Conservation (phyloP, 352 stramenopile species). For the Thraustochytrium striatum region DNA sequence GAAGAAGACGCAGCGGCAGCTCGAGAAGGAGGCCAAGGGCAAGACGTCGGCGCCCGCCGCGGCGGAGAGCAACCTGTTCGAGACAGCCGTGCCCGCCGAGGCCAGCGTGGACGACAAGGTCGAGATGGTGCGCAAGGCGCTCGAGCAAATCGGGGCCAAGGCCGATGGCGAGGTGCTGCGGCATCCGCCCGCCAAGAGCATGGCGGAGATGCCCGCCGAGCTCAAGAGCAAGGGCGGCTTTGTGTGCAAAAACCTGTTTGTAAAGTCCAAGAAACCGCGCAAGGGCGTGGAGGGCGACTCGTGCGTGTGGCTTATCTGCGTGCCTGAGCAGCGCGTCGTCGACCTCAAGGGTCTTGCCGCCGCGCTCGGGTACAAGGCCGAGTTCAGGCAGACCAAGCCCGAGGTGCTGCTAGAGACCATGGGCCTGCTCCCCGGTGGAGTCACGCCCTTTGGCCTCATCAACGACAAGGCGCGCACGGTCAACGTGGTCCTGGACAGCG, state of each 20-base stretch:
- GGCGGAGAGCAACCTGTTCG: not conserved
- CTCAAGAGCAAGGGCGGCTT: constrained; percentile 10
- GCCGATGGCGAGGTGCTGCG: not conserved
- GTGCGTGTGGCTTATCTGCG: constrained; percentile 38
- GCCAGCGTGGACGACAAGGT: not conserved
- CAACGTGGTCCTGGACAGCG: constrained; percentile 45
- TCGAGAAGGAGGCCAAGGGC: constrained; percentile 42
- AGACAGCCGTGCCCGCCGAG: not conserved
- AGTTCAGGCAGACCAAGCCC: constrained; percentile 28
- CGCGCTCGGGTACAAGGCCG: constrained; percentile 34
- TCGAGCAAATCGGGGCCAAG: constrained; percentile 2
- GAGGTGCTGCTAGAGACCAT: constrained; percentile 47
- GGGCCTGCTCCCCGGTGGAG: constrained; percentile 1
- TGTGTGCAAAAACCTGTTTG: constrained; percentile 51
- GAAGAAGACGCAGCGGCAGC: constrained; percentile 43
- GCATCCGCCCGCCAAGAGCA: constrained; percentile 37
- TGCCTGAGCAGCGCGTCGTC: constrained; percentile 26
- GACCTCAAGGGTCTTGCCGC: constrained; percentile 28
- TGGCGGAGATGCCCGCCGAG: constrained; percentile 42
- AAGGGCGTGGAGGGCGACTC: constrained; percentile 41
- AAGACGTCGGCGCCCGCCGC: not conserved
- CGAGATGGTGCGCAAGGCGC: constrained; percentile 20
- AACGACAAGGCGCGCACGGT: constrained; percentile 48
- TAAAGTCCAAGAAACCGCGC: constrained; percentile 48
- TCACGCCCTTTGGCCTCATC: constrained; percentile 49